Conservation (phyloP, 75 land plant species). For the Pinus taeda region DNA sequence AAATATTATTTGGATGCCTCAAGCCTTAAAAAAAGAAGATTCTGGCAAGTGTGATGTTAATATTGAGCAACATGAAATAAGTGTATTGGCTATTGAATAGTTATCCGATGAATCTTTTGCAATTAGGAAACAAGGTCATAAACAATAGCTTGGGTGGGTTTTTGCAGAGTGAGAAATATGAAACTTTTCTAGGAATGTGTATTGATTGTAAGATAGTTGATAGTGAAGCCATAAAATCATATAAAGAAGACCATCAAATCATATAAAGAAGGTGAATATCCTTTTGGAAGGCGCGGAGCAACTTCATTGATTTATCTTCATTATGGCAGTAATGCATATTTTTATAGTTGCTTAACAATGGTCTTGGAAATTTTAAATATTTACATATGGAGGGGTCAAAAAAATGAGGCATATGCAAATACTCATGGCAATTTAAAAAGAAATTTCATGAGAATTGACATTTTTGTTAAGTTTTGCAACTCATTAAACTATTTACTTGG, state of each 20-base stretch:
- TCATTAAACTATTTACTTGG: no score
- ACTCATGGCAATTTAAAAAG: no score
- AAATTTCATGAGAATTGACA: no score
- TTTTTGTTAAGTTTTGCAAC: no score
- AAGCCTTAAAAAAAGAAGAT: no score
- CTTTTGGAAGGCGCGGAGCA: not conserved
- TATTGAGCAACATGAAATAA: not conserved
- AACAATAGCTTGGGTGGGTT: not conserved
- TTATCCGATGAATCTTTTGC: not conserved
- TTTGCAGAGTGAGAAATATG: not conserved
- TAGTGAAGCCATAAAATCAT: conserved; percentile 9
- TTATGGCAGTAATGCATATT: not conserved
- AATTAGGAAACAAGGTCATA: not conserved
- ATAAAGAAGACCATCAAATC: no score
- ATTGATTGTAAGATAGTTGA: not conserved
- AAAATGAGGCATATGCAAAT: no score
- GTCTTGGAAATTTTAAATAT: not conserved
- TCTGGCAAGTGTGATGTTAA: not conserved
- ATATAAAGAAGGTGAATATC: not conserved
- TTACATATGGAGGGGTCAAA: no score
- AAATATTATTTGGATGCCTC: not conserved
- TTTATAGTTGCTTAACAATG: not conserved
- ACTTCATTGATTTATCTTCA: not conserved
- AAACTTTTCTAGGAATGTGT: not conserved
- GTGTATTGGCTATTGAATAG: not conserved